Percentiles rank a stretch among this genome's conserved stretches.
These are phyloP conservation scores for Pichia sp. DNA, from an alignment of 1,139 yeast species.

Conservation along the genomic window DNA sequence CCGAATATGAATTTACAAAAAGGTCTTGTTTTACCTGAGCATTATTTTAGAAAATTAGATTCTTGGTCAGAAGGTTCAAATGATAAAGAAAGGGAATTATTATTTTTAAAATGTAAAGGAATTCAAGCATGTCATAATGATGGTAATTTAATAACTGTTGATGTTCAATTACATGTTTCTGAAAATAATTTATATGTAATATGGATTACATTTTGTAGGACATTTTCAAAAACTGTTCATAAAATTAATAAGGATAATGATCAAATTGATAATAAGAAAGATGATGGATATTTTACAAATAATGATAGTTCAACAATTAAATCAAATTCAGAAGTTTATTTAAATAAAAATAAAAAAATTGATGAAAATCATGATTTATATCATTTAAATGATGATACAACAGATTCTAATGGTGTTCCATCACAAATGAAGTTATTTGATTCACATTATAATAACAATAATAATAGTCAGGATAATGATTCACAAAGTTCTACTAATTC, in stretches of 20 bases:
- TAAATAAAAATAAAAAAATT: neutral
- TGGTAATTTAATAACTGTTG: slow-evolving; percentile 59
- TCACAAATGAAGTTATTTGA: slow-evolving; percentile 46
- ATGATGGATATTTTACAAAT: too few species aligned
- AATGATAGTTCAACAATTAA: neutral
- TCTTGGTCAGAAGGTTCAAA: slow-evolving; percentile 25
- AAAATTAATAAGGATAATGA: neutral
- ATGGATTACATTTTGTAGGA: slow-evolving; percentile 84
- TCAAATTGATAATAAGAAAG: too few species aligned
- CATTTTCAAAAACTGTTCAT: slow-evolving; percentile 13
- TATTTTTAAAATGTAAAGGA: slow-evolving; percentile 59
- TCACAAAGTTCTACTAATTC: slow-evolving; percentile 10
- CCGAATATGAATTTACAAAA: slow-evolving; percentile 35
- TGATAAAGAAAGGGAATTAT: slow-evolving; percentile 32
- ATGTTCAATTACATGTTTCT: slow-evolving; percentile 73
- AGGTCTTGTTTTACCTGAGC: slow-evolving; percentile 78
- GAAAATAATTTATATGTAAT: slow-evolving; percentile 53
- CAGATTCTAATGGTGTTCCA: slow-evolving; percentile 33
- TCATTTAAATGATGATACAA: slow-evolving; percentile 12
- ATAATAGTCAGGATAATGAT: slow-evolving; percentile 4
- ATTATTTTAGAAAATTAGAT: slow-evolving; percentile 64
- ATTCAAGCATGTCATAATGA: slow-evolving; percentile 63
- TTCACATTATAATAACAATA: neutral
- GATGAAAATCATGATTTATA: neutral
- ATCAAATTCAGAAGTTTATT: neutral